Evolutionary conservation across 768 basidiomycete species (phyloP).

Genomic region (Dacryopinax spathularia): DNA sequence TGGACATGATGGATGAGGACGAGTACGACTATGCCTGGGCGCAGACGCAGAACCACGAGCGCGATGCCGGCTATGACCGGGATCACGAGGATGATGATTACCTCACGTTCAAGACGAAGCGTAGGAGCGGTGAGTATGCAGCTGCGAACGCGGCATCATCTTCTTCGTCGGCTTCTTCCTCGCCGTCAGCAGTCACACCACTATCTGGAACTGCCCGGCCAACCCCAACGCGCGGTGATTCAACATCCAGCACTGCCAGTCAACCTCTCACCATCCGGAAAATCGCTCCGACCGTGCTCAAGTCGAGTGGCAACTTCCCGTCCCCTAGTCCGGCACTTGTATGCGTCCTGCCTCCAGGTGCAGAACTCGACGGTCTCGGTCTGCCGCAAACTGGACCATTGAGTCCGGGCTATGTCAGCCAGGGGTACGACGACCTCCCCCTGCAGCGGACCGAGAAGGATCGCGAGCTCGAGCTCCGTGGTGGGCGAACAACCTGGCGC

Average conservation of each 20-base stretch:
- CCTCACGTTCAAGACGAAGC: slow-evolving; percentile 18
- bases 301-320: slow-evolving; percentile 35
- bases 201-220: slow-evolving; percentile 18
- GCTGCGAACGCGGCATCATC: slow-evolving; percentile 38
- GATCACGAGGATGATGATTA: slow-evolving; percentile 21
- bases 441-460: background rate
- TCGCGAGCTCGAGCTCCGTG: background rate
- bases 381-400: background rate
- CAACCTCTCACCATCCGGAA: slow-evolving; percentile 54
- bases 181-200: slow-evolving; percentile 20
- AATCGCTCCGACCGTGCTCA: slow-evolving; percentile 72
- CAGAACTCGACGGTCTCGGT: slow-evolving; percentile 13
- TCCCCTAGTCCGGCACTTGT: slow-evolving; percentile 13
- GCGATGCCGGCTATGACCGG: slow-evolving; percentile 8
- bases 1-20: slow-evolving; percentile 3
- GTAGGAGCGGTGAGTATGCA: slow-evolving; percentile 23
- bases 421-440: background rate
- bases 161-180: slow-evolving; percentile 20
- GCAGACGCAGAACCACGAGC: slow-evolving; percentile 38
- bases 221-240: background rate
- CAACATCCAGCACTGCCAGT: slow-evolving; percentile 1
- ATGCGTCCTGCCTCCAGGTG: slow-evolving; percentile 14
- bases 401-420: background rate
- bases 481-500: background rate
- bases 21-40: slow-evolving; percentile 6